Percentiles rank a stretch among this genome's conserved stretches.
These are phyloP conservation scores for Sporodiniella umbellata DNA, from an alignment of 371 early-diverging fungal species.

Conservation along the genomic window DNA sequence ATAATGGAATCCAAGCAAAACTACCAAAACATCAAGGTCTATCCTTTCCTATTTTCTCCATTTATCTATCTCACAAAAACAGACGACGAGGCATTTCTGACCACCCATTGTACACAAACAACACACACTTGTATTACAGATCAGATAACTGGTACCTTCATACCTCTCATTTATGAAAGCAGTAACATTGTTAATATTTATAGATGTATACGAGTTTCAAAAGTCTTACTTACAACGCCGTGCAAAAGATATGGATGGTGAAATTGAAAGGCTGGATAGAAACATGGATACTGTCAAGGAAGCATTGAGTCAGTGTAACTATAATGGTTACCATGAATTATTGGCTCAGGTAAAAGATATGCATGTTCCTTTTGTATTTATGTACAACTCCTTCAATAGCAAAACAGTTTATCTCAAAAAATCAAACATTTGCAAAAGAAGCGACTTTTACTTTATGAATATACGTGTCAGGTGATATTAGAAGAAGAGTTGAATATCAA, in stretches of 20 bases:
- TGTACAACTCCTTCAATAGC: background rate
- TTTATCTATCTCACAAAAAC: constrained; percentile 45
- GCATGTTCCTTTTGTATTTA: background rate
- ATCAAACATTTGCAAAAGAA: constrained; percentile 11
- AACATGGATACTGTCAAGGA: constrained; percentile 10
- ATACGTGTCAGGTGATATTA: constrained; percentile 11
- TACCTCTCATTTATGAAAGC: background rate
- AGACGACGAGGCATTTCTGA: constrained; percentile 26
- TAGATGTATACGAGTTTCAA: constrained; percentile 17
- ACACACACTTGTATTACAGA: constrained; percentile 36
- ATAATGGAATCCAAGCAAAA: constrained; percentile 9
- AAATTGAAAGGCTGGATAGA: constrained; percentile 15
- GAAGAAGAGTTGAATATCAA: constrained; percentile 4
- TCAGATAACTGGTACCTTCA: constrained; percentile 28
- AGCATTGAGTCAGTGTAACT: background rate
- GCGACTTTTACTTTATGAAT: constrained; percentile 11
- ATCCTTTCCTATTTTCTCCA: constrained; percentile 55
- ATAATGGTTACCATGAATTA: constrained; percentile 2
- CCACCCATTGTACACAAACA: too few species aligned
- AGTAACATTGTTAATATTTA: background rate
- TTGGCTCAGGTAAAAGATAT: constrained; percentile 7
- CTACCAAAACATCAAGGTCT: constrained; percentile 25
- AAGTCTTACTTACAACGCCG: constrained; percentile 10
- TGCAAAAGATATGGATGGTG: constrained; percentile 7
- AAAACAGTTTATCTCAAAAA: background rate